phyloP scores from a whole-genome alignment of 2,329 filamentous ascomycete genomes.

The Stagonosporopsis cucurbitacearum region DNA sequence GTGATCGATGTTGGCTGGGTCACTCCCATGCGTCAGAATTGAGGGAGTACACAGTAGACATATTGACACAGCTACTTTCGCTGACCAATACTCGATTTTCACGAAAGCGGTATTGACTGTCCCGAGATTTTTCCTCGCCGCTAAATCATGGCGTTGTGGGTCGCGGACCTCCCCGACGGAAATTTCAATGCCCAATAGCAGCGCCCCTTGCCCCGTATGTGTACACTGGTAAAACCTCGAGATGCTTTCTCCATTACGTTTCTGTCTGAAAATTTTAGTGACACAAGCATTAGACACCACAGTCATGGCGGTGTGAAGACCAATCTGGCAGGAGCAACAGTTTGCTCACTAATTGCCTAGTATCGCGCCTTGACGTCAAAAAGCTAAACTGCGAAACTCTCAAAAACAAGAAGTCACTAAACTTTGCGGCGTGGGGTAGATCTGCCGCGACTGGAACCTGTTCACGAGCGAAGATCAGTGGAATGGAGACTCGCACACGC shows the following conservation, averaged over 20 bases:
- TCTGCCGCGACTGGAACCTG: too few relatives aligned
- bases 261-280: neutral
- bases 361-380: neutral
- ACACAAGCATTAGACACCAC: neutral
- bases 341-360: neutral
- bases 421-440: too few relatives aligned
- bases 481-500: too few relatives aligned
- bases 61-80: neutral
- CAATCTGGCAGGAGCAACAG: neutral
- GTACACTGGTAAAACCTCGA: neutral
- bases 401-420: too few relatives aligned
- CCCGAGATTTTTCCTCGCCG: slow-evolving; percentile 13
- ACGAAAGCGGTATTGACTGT: slow-evolving; percentile 3
- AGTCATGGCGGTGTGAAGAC: neutral
- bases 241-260: neutral
- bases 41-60: neutral
- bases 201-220: slow-evolving; percentile 8
- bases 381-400: too few relatives aligned
- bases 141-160: slow-evolving; percentile 13
- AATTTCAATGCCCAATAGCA: slow-evolving; percentile 6
- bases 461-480: too few relatives aligned
- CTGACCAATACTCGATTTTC: slow-evolving; percentile 3
- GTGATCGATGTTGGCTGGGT: neutral
- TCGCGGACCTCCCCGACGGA: slow-evolving; percentile 19
- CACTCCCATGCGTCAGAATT: neutral